These are phyloP conservation scores for Hemileccinum rubropunctum DNA, from an alignment of 768 basidiomycete species.

Conservation along the genomic window DNA sequence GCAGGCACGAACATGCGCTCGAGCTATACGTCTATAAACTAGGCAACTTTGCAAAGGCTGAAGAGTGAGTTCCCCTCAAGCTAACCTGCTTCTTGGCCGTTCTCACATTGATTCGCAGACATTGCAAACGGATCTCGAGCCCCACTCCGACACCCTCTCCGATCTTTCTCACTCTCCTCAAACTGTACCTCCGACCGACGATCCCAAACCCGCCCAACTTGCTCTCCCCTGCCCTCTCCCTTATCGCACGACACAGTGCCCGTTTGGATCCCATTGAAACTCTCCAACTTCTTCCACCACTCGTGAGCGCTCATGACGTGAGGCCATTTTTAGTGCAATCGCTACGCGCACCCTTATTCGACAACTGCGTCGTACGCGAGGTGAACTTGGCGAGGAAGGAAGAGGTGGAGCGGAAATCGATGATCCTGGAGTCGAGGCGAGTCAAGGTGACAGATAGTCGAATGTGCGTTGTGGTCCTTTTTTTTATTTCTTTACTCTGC, in stretches of 20 bases:
- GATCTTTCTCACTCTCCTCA: constrained; percentile 83
- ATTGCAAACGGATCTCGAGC: constrained; percentile 83
- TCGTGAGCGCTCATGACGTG: constrained; percentile 82
- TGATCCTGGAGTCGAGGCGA: constrained; percentile 73
- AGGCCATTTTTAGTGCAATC: constrained; percentile 73
- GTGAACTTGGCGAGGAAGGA: constrained; percentile 76
- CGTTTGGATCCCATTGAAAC: constrained; percentile 81
- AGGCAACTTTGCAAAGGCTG: constrained; percentile 81
- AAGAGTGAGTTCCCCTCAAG: constrained; percentile 58
- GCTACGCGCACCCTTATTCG: constrained; percentile 63
- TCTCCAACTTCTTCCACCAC: constrained; percentile 83
- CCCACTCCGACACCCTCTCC: constrained; percentile 50
- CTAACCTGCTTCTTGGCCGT: no score
- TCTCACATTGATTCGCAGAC: constrained; percentile 45
- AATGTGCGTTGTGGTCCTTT: constrained; percentile 60
- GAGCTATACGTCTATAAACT: constrained; percentile 91
- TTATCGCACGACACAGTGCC: constrained; percentile 81
- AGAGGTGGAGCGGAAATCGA: constrained; percentile 66
- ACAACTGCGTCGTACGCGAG: constrained; percentile 64
- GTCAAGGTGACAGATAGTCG: constrained; percentile 91
- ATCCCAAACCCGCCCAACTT: constrained; percentile 51
- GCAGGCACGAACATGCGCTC: constrained; percentile 91
- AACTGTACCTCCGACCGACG: constrained; percentile 81
- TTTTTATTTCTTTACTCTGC: background rate
- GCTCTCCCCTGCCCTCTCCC: constrained; percentile 78